Base-by-base conservation (phyloP, 768 basidiomycete genomes). In the Symmetrospora coprosmae region DNA sequence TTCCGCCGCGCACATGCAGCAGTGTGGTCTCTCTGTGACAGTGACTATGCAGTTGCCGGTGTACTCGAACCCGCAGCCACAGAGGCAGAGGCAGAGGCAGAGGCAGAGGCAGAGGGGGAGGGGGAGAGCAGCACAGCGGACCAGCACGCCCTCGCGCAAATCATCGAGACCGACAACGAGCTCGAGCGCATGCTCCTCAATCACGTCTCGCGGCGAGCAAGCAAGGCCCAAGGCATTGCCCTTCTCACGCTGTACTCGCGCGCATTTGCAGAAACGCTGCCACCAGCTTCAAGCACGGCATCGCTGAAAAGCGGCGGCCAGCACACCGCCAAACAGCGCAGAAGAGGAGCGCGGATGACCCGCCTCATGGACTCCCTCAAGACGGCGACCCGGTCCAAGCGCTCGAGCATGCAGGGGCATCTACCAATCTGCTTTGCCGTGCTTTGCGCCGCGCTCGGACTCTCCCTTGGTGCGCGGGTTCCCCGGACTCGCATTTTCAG, bases 401-500 rank as follows among this genome's bases (percentile, higher is more conserved):
- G 79, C 79, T 33, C 77, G 78, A 0, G 78, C 14, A 8, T 60
- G 6, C 43, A 76, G 27, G 92, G 89, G 0, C 92, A 99, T 73
- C 77, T 94, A 40, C 87, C 89, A 0, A 75, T 87, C 16, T 92
- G 87, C 72, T 99, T 89, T 85, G 94, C 86, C 2, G 76, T 86
- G 1, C 73, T 99, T 51, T 85, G 85, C 1, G 83, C 81, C 21
- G 82, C 83, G 1, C 77, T 96, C 14, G 83, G 81, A 6, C 5
- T 70, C 9, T 64, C 72, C 90, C 35, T 78, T 81, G 9, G 71
- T 84, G 64, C 83, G 91, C 89, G 66, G 51, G 69, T 66, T 17
- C n/a, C 40, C n/a, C 47, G 48, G 25, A 34, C 3, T 17, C 3
- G 39, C 17, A 45, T 41, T 13, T n/a, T n/a, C n/a, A n/a, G n/a